Evolutionary conservation across 148 eudicot genomes (phyloP).

Genomic region (Limonium bicolor): DNA sequence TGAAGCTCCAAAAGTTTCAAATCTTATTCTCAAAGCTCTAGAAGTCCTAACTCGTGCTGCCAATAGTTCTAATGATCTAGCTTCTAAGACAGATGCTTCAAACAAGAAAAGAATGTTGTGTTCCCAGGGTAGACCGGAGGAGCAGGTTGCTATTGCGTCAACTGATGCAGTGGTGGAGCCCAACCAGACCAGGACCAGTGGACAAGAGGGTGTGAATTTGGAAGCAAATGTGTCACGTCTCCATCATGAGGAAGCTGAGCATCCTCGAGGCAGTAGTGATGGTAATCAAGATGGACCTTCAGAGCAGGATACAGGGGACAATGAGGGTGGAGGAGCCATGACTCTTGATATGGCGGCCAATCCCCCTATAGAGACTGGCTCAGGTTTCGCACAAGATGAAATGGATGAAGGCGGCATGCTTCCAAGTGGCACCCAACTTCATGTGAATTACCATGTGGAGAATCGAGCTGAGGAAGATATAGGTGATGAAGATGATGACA

Average conservation of each 20-base stretch:
- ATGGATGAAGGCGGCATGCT: constrained; percentile 59
- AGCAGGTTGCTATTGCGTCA: constrained; percentile 18
- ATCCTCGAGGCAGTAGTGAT: constrained; percentile 24
- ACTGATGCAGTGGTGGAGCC: constrained; percentile 20
- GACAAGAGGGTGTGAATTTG: constrained; percentile 22
- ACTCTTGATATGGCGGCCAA: constrained; percentile 19
- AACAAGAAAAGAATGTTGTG: constrained; percentile 45
- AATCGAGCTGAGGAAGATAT: constrained; percentile 62
- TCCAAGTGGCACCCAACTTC: constrained; percentile 33
- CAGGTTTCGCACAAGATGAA: constrained; percentile 60
- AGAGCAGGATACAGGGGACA: constrained; percentile 60
- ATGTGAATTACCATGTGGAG: constrained; percentile 73
- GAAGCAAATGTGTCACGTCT: constrained; percentile 25
- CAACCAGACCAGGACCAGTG: constrained; percentile 19
- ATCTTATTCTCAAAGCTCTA: constrained; percentile 67
- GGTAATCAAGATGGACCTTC: constrained; percentile 24
- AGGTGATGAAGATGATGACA: constrained; percentile 92
- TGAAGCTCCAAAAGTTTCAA: constrained; percentile 84
- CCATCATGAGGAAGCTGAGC: constrained; percentile 21
- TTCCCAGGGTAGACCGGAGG: constrained; percentile 34
- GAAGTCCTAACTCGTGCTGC: constrained; percentile 87
- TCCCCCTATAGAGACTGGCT: constrained; percentile 32
- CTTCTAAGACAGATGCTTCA: constrained; percentile 44
- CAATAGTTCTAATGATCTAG: constrained; percentile 69
- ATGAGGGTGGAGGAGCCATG: constrained; percentile 35